Conservation (phyloP, 1,284 basidiomycete genomes). For the Boletus hoseneyae region DNA sequence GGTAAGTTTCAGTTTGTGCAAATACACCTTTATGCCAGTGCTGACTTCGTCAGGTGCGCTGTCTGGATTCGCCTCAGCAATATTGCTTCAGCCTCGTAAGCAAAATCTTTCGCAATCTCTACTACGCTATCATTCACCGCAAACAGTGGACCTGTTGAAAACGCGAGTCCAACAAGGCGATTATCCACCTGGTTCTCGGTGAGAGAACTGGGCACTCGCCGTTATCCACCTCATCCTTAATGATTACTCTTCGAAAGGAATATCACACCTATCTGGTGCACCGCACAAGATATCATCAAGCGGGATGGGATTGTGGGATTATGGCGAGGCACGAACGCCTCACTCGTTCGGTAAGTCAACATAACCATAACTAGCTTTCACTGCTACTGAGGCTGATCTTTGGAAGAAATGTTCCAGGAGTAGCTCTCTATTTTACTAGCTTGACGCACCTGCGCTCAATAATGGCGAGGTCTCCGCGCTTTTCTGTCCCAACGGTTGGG, state of each 20-base stretch:
- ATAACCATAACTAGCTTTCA: not conserved
- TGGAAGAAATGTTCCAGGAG: constrained; percentile 85
- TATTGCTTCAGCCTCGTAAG: constrained; percentile 76
- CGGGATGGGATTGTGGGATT: constrained; percentile 65
- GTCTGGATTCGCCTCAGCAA: constrained; percentile 70
- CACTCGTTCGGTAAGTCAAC: constrained; percentile 62
- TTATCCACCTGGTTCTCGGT: constrained; percentile 38
- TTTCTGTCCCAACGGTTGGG: constrained; percentile 39
- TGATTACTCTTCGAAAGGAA: constrained; percentile 30
- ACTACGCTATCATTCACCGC: not conserved
- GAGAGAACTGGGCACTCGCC: constrained; percentile 14
- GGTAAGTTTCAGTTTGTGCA: constrained; percentile 37
- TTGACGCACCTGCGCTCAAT: constrained; percentile 73
- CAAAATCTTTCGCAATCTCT: not conserved
- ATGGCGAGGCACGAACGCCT: constrained; percentile 86
- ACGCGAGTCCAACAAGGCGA: constrained; percentile 83
- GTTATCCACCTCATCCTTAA: constrained; percentile 2
- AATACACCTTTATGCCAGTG: not conserved
- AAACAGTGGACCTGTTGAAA: constrained; percentile 82
- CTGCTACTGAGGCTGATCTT: not conserved
- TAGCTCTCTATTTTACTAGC: constrained; percentile 89
- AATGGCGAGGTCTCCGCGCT: constrained; percentile 67
- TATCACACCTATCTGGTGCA: constrained; percentile 42
- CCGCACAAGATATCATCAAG: constrained; percentile 57
- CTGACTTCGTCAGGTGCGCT: constrained; percentile 50